Evolutionary conservation across 1,284 basidiomycete genomes (phyloP), one percentile per base, ranked within the genome.

Genomic region (Cutaneotrichosporon sp.): DNA sequence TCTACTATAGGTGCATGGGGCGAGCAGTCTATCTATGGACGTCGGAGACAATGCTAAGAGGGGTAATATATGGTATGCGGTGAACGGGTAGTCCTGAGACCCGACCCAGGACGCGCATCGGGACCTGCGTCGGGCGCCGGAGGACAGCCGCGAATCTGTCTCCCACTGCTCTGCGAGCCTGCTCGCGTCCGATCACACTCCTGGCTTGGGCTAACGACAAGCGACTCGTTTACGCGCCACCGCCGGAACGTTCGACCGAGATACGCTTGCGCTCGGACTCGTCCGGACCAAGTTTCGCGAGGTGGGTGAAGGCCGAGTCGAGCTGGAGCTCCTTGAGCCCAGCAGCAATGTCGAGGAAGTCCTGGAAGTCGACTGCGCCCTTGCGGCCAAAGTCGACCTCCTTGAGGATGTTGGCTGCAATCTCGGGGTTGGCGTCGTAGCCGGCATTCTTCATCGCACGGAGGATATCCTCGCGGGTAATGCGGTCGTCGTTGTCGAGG

Each of bases 181-280:
- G n/a, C n/a, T n/a, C n/a, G n/a, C n/a, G n/a, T n/a, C n/a, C 4
- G 75, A 31, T 14, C 29, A 31, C 29, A 10, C 10, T 10, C 10
- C 29, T 31, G 10, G 29, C 29, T 31, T 31, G 9, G 29, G 29
- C 29, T 31, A 14, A 31, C 29, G 29, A 9, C 29, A 31, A 31
- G 14, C 29, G 29, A 31, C 16, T 27, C 32, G 20, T 49, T 80
- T 75, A 88, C 5, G 87, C 85, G 52, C 87, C 87, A 39, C 88
- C 88, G 50, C 87, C 88, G 53, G 84, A 86, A 78, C 86, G 85
- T 76, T 89, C 87, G 22, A 90, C 87, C 2, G 87, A 86, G 54
- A 88, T 89, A 52, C 79, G 42, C n/a, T 44, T 42, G 10, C 42
- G 41, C 24, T 37, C 27, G 14, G 25, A 9, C 24, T 41, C 44